Conservation (phyloP, 2,329 filamentous ascomycete species). For the Fusarium aywerte region DNA sequence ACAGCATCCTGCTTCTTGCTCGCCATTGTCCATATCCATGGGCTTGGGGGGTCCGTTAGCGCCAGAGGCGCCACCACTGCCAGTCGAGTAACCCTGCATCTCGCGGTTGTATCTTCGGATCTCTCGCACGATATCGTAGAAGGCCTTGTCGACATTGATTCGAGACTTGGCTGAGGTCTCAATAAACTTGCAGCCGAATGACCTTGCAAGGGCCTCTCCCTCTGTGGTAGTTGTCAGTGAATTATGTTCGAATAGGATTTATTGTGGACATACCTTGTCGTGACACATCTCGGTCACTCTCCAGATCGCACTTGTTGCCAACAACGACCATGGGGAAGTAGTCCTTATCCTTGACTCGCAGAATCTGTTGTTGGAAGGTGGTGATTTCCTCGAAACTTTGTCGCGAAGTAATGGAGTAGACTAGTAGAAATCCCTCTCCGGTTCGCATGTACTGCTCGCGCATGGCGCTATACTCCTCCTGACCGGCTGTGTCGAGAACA, state of each 20-base stretch:
- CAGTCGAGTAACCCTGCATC: conserved; percentile 86
- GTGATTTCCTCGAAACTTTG: conserved; percentile 99
- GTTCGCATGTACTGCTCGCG: conserved; percentile 99
- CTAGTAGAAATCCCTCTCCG: conserved; percentile 95
- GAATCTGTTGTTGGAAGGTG: conserved; percentile 98
- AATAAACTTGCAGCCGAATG: conserved; percentile 97
- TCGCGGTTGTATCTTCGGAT: conserved; percentile 99
- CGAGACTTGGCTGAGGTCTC: conserved; percentile 98
- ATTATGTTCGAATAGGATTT: not conserved
- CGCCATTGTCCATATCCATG: conserved; percentile 80
- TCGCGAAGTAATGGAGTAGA: conserved; percentile 97
- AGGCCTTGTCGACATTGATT: conserved; percentile 98
- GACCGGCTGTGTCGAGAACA: conserved; percentile 96
- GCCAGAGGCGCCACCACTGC: conserved; percentile 72
- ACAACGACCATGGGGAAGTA: conserved; percentile 99
- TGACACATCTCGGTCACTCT: conserved; percentile 89
- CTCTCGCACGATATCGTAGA: conserved; percentile 98
- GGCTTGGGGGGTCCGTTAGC: conserved; percentile 72
- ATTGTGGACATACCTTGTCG: conserved; percentile 78
- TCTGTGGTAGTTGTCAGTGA: conserved; percentile 64
- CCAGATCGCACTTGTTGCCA: conserved; percentile 99
- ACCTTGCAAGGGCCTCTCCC: conserved; percentile 85
- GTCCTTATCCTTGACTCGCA: conserved; percentile 99
- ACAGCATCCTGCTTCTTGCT: conserved; percentile 81
- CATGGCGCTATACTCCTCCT: conserved; percentile 99